These are phyloP conservation scores for Pythium dissimile DNA, from an alignment of 352 stramenopile species.

Conservation along the genomic window DNA sequence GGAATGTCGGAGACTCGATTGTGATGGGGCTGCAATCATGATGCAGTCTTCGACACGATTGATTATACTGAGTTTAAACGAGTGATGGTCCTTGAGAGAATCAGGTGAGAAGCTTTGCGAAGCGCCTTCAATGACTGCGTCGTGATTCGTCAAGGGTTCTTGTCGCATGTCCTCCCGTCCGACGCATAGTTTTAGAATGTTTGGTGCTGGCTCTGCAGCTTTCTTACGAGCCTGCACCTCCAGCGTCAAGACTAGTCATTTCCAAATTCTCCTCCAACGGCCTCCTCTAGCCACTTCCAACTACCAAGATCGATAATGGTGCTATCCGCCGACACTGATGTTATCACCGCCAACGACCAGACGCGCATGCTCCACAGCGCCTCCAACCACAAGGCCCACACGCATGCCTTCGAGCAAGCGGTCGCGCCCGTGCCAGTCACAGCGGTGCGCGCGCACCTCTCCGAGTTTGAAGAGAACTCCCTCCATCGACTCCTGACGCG, in stretches of 20 bases:
- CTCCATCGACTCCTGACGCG: slow-evolving; percentile 53
- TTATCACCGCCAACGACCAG: slow-evolving; percentile 5
- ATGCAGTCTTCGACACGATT: not conserved
- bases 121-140: no score
- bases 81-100: not conserved
- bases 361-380: slow-evolving; percentile 21
- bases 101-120: not conserved
- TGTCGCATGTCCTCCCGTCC: no score
- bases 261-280: not conserved
- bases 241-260: not conserved
- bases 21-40: not conserved
- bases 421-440: slow-evolving; percentile 46
- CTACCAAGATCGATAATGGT: not conserved
- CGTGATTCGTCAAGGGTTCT: not conserved
- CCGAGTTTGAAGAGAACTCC: slow-evolving; percentile 56
- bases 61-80: not conserved
- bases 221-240: no score
- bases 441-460: slow-evolving; percentile 41
- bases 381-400: slow-evolving; percentile 29
- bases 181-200: no score
- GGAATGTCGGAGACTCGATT: no score
- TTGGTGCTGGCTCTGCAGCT: no score
- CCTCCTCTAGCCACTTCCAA: not conserved
- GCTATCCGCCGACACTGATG: slow-evolving; percentile 2
- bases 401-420: slow-evolving; percentile 27